Conservation (phyloP, 768 basidiomycete species). For the Collybiopsis luxurians region DNA sequence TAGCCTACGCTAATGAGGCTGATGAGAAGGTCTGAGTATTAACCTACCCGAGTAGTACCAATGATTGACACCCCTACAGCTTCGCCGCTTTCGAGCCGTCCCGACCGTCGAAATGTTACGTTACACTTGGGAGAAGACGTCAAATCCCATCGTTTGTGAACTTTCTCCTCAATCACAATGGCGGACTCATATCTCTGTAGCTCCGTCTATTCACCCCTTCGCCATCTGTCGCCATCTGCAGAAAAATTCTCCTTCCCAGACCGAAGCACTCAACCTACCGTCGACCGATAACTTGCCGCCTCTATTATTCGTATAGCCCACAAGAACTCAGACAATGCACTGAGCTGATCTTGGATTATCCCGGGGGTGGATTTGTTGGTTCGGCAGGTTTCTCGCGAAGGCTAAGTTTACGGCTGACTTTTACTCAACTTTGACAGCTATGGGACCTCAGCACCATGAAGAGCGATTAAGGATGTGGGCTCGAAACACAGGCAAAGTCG, state of each 20-base stretch:
- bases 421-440: slow-evolving; percentile 39
- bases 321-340: slow-evolving; percentile 60
- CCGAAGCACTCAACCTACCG: slow-evolving; percentile 72
- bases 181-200: slow-evolving; percentile 31
- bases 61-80: slow-evolving; percentile 40
- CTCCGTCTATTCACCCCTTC: slow-evolving; percentile 63
- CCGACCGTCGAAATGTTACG: slow-evolving; percentile 97
- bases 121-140: slow-evolving; percentile 95
- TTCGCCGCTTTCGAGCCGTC: slow-evolving; percentile 87
- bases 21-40: slow-evolving; percentile 83
- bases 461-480: slow-evolving; percentile 91
- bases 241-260: slow-evolving; percentile 80
- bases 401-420: too few relatives aligned
- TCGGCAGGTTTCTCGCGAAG: too few relatives aligned
- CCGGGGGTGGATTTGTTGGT: slow-evolving; percentile 90
- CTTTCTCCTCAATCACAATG: slow-evolving; percentile 5
- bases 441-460: slow-evolving; percentile 96
- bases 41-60: neutral
- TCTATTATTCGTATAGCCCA: slow-evolving; percentile 78
- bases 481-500: slow-evolving; percentile 67
- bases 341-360: slow-evolving; percentile 88
- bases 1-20: slow-evolving; percentile 80
- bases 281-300: slow-evolving; percentile 78
- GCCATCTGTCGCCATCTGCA: slow-evolving; percentile 61
- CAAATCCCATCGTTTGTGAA: slow-evolving; percentile 78